phyloP scores from a whole-genome alignment of 306 rosid species.

The Cucurbita maxima region DNA sequence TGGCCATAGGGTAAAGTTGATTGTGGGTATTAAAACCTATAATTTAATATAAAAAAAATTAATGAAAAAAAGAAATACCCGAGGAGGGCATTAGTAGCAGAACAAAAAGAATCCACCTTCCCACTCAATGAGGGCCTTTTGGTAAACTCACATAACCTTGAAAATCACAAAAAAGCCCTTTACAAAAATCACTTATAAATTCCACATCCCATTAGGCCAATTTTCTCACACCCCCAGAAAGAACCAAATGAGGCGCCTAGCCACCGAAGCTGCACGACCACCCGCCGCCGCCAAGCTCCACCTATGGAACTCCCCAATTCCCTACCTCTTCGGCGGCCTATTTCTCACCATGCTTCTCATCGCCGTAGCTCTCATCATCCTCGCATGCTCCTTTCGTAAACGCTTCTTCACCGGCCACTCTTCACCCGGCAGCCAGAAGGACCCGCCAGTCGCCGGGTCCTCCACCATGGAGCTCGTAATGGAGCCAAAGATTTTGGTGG shows the following conservation, averaged over 20 bases:
- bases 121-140: background rate
- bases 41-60: too few relatives aligned
- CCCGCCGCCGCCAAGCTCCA: background rate
- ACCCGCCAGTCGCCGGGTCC: background rate
- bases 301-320: constrained; percentile 4
- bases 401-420: background rate
- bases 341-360: background rate
- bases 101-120: background rate
- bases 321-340: constrained; percentile 7
- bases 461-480: background rate
- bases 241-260: background rate
- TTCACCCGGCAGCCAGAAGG: background rate
- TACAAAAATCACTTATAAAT: background rate
- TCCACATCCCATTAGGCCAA: background rate
- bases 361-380: background rate
- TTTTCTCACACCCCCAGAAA: background rate
- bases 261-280: background rate
- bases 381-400: background rate
- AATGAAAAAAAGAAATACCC: too few relatives aligned
- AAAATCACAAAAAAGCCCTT: background rate
- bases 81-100: background rate
- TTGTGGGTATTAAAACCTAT: too few relatives aligned
- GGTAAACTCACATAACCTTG: background rate
- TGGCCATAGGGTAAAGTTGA: too few relatives aligned
- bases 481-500: constrained; percentile 2